These are phyloP conservation scores for Ricinus communis DNA, from an alignment of 345 rosid genomes.

Conservation along the genomic window DNA sequence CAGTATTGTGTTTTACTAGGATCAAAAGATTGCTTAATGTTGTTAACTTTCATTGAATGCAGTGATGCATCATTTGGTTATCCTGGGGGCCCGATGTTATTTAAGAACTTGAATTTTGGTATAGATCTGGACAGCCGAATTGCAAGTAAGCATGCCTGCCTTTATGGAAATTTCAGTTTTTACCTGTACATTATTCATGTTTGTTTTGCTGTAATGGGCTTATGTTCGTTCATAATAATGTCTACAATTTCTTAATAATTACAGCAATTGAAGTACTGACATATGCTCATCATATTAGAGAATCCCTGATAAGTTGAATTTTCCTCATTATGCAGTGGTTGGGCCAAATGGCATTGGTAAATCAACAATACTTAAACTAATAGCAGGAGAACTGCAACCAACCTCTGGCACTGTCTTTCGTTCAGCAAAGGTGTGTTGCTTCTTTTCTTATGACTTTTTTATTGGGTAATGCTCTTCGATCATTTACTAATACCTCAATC, in stretches of 20 bases:
- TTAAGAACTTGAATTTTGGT: slow-evolving; percentile 95
- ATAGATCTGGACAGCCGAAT: slow-evolving; percentile 97
- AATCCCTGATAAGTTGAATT: slow-evolving; percentile 1
- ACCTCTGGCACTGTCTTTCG: slow-evolving; percentile 98
- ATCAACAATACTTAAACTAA: slow-evolving; percentile 95
- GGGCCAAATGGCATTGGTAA: slow-evolving; percentile 99
- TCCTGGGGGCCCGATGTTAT: slow-evolving; percentile 84
- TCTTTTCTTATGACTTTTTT: slow-evolving; percentile 9
- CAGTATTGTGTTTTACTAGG: background rate
- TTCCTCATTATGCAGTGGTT: slow-evolving; percentile 66
- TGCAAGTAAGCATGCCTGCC: slow-evolving; percentile 69
- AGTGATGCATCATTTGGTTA: slow-evolving; percentile 99
- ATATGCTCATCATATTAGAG: background rate
- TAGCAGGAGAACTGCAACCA: slow-evolving; percentile 92
- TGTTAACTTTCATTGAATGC: slow-evolving; percentile 33
- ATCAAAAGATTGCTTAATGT: background rate
- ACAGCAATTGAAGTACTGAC: background rate
- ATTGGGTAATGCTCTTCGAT: background rate
- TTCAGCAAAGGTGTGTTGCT: slow-evolving; percentile 79
- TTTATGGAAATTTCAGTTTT: background rate
- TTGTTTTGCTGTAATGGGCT: too few relatives aligned
- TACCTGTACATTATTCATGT: background rate
- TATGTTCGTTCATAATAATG: too few relatives aligned
- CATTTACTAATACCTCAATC: background rate
- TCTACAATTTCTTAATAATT: too few relatives aligned